Conservation (phyloP, 163 green algal species). For the Chloromonas sp. region DNA sequence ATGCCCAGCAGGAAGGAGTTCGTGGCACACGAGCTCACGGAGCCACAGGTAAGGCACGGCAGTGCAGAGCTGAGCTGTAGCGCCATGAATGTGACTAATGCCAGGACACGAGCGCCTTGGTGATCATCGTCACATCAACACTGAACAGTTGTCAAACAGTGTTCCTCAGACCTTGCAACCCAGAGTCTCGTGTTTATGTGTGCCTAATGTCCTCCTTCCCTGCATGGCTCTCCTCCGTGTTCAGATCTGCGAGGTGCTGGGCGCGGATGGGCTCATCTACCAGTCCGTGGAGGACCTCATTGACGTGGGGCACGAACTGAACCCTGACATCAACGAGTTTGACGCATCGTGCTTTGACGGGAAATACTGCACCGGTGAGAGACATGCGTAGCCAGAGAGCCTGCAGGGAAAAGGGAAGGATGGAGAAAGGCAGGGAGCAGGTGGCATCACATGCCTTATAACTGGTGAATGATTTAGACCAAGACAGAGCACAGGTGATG, state of each 20-base stretch:
- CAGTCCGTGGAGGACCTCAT: constrained; percentile 60
- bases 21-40: constrained; percentile 79
- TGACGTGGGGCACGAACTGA: constrained; percentile 59
- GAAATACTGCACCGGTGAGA: constrained; percentile 30
- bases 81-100: too few relatives aligned
- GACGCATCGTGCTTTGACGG: constrained; percentile 92
- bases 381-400: too few relatives aligned
- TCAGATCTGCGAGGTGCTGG: constrained; percentile 60
- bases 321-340: constrained; percentile 79
- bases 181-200: too few relatives aligned
- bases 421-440: neutral
- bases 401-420: neutral
- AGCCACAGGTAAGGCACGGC: constrained; percentile 47
- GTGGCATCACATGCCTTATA: too few relatives aligned
- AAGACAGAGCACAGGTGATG: neutral
- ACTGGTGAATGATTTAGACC: neutral
- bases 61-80: too few relatives aligned
- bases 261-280: constrained; percentile 93
- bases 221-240: neutral
- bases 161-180: too few relatives aligned
- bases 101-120: too few relatives aligned
- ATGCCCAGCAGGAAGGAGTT: constrained; percentile 92
- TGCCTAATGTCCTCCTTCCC: too few relatives aligned
- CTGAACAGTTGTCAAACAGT: too few relatives aligned
- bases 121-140: too few relatives aligned